Conservation (phyloP, 495 filamentous ascomycete species). For the Extremus antarcticus region DNA sequence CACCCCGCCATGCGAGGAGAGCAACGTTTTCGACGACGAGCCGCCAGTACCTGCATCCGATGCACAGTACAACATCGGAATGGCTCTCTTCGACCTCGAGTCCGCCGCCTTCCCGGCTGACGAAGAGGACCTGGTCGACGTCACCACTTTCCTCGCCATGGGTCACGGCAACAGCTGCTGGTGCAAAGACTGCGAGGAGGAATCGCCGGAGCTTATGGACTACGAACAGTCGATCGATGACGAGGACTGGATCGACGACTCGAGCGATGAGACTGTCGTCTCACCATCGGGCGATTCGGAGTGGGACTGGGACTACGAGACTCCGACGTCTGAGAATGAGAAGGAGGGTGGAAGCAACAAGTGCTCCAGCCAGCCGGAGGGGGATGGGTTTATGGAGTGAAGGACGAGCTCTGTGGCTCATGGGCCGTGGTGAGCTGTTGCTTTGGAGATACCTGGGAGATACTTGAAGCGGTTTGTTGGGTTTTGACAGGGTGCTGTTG, state of each 20-base stretch:
- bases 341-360: not conserved
- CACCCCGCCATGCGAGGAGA: not conserved
- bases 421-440: not conserved
- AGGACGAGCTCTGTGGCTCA: not conserved
- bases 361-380: not conserved
- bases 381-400: not conserved
- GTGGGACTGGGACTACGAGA: not conserved
- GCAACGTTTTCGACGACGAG: not conserved
- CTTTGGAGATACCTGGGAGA: not conserved
- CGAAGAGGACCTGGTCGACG: slow-evolving; percentile 8
- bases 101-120: not conserved
- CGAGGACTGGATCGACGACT: not conserved
- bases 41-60: not conserved
- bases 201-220: not conserved
- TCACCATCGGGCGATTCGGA: not conserved
- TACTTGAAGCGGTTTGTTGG: not conserved
- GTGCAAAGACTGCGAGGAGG: slow-evolving; percentile 14
- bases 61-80: slow-evolving; percentile 7
- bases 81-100: slow-evolving; percentile 7
- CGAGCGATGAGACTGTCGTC: not conserved
- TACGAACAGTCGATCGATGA: not conserved
- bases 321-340: not conserved
- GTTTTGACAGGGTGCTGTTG: not conserved
- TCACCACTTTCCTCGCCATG: slow-evolving; percentile 18
- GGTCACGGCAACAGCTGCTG: slow-evolving; percentile 22